phyloP scores from a whole-genome alignment of 345 rosid species.

The Citrus sp. region DNA sequence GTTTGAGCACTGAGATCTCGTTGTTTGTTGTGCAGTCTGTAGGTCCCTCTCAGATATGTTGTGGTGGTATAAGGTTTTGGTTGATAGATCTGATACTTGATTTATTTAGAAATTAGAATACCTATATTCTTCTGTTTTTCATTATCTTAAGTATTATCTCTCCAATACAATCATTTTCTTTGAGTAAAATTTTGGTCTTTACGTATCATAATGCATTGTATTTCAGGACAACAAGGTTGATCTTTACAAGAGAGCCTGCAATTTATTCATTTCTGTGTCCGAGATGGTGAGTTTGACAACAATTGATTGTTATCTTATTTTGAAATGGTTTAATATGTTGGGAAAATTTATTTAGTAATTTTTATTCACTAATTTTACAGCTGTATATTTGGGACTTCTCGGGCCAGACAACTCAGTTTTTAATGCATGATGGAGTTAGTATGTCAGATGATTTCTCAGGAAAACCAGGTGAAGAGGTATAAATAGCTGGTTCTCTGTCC shows the following conservation, averaged over 20 bases:
- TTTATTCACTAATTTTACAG: slow-evolving; percentile 33
- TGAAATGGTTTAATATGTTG: neutral
- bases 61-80: slow-evolving; percentile 13
- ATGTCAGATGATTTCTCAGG: slow-evolving; percentile 23
- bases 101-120: slow-evolving; percentile 1
- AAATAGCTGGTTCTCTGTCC: neutral
- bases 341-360: neutral
- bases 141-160: slow-evolving; percentile 12
- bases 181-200: neutral
- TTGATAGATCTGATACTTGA: slow-evolving; percentile 12
- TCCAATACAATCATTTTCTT: neutral
- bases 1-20: neutral
- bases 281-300: slow-evolving; percentile 41
- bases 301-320: neutral
- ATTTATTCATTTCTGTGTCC: slow-evolving; percentile 41
- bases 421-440: slow-evolving; percentile 30
- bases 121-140: neutral
- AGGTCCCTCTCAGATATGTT: slow-evolving; percentile 4
- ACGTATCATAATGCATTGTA: slow-evolving; percentile 1
- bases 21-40: neutral
- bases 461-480: slow-evolving; percentile 51
- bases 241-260: slow-evolving; percentile 49
- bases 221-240: slow-evolving; percentile 51
- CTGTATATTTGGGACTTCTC: slow-evolving; percentile 65
- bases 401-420: slow-evolving; percentile 45